A percentile compares a stretch with the other conserved stretches of the same genome.
These are phyloP conservation scores for Cyclotella cryptica DNA, from an alignment of 108 stramenopile genomes.

Conservation along the genomic window DNA sequence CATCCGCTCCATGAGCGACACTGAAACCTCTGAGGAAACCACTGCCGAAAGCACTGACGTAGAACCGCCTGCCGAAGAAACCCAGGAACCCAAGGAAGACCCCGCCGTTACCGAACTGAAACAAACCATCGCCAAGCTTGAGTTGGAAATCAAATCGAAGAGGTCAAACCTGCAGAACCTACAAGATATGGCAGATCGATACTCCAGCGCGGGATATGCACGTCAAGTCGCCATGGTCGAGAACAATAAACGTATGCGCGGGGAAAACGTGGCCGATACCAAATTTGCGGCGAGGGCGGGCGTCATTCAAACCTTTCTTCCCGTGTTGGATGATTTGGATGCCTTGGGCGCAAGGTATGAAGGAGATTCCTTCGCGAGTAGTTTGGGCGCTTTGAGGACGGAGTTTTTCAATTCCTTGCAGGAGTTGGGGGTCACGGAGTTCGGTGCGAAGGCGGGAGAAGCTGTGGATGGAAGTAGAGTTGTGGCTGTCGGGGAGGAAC, in stretches of 20 bases:
- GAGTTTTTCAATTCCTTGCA: conserved; percentile 55
- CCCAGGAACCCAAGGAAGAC: conserved; percentile 50
- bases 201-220: conserved; percentile 78
- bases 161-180: conserved; percentile 46
- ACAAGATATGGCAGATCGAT: conserved; percentile 68
- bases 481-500: conserved; percentile 60
- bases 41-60: not conserved
- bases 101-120: conserved; percentile 62
- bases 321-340: conserved; percentile 68
- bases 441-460: conserved; percentile 53
- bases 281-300: conserved; percentile 56
- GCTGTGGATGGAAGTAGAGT: conserved; percentile 54
- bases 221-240: conserved; percentile 85
- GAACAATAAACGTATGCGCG: conserved; percentile 72
- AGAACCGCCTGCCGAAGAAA: not conserved
- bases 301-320: conserved; percentile 66
- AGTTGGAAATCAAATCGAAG: conserved; percentile 65
- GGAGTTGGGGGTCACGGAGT: conserved; percentile 72
- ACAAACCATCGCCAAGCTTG: conserved; percentile 69
- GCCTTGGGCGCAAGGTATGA: conserved; percentile 54
- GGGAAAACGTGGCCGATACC: conserved; percentile 59
- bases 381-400: conserved; percentile 49
- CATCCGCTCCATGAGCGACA: conserved; percentile 27
- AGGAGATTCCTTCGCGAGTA: conserved; percentile 65
- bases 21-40: conserved; percentile 23